Evolutionary conservation across 106 monocot species (phyloP), one percentile per base, ranked within the genome.

Genomic region (Allium sativum): DNA sequence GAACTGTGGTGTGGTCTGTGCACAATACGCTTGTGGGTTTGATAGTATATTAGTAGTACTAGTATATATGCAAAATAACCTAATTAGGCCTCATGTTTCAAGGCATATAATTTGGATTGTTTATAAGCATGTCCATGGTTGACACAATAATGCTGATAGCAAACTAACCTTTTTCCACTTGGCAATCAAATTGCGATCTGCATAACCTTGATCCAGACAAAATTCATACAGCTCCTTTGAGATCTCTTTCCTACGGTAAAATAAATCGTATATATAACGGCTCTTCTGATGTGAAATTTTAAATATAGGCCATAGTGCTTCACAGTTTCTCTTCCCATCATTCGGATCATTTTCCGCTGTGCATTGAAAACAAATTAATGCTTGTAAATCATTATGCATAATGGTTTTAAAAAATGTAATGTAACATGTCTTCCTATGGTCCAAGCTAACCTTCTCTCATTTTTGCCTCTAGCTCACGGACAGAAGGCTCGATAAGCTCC

Each of bases 271-370:
- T 52, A 96, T 74, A 42, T 96, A 96, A 8, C 87, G 78, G 21
- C 84, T 90, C 68, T 84, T 96, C 67, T 90, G 95, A 77, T 90
- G 87, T 1, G 79, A 50, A 21, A 96, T 84, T 45, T 65, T 74
- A 55, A 96, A 96, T 41, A 90, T 90, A 0, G 90, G 95, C 87
- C 90, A 96, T 5, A 90, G 63, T 15, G 79, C 86, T 52, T 96
- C 84, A 60, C 95, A 96, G 69, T 96, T 90, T 42, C 95, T 87
- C 72, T 90, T 96, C 8, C 90, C 95, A 58, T 96, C 90, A 48
- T 96, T 90, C 0, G 90, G 87, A 61, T 96, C 95, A 72, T 90
- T 90, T 69, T 95, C 90, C 56, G 95, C 90, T 95, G 77, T 54
- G 4, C 67, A 62, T 21, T 47, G 21, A 62, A 45, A 62, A 48